Base-by-base conservation (phyloP, 2,329 filamentous ascomycete genomes). In the Colletotrichum tropicale region DNA sequence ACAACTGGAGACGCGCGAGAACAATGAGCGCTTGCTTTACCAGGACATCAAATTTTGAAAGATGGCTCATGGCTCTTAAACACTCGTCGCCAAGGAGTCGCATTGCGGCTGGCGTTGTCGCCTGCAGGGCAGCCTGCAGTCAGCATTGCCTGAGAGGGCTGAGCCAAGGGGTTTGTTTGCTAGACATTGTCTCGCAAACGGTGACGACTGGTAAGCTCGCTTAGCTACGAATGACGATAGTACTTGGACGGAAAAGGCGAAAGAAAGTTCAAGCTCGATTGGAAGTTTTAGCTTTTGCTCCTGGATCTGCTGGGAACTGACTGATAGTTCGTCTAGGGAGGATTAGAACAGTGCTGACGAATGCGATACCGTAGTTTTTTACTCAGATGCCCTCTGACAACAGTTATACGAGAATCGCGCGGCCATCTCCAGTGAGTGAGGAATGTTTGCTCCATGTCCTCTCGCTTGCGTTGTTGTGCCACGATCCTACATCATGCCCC, bases 11-110 rank as follows among this genome's bases (percentile, higher is more conserved):
- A 48, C 1, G n/a, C 2, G 43, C n/a, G 43, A 48, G n/a, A 12
- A 8, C 0, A 18, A 4, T 21, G n/a, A 21, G 43, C 4, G 16
- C 43, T 52, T 52, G 18, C n/a, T 52, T 12, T 1, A 21, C 1
- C 18, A 21, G 0, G 43, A 48, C 2, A 52, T 13, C 10, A 1
- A 21, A 12, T 1, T 52, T 0, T n/a, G 9, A 52, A n/a, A 18
- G 43, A 21, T 52, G 43, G n/a, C 43, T 7, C 1, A 13, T 52
- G 43, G 2, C n/a, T 21, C 43, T 52, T 52, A 6, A 52, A 21
- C n/a, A 7, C 10, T 2, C 10, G 2, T 52, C 1, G 43, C 43
- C n/a, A 52, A 21, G n/a, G 18, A 13, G n/a, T 52, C 10, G 43
- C 43, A 52, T 52, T 52, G 43, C n/a, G 43, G 43, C 43, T 52